These are phyloP conservation scores for Aspergillus fijiensis DNA, from an alignment of 2,329 filamentous ascomycete species.

Conservation along the genomic window DNA sequence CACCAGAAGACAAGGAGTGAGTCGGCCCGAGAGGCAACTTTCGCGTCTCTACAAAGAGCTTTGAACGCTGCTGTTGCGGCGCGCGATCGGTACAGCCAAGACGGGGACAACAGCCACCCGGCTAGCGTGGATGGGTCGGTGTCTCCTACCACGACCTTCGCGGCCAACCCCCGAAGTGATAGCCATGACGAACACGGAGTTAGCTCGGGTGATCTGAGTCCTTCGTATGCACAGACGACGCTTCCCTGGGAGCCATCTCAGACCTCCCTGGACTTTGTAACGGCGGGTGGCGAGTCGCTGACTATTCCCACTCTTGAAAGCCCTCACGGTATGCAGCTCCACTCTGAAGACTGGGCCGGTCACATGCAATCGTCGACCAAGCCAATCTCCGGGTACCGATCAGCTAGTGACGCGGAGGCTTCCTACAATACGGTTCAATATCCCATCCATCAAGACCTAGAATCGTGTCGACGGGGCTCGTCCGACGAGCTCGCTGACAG, in stretches of 20 bases:
- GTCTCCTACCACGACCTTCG: slow-evolving; percentile 29
- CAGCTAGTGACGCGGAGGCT: slow-evolving; percentile 25
- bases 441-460: slow-evolving; percentile 33
- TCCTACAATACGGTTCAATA: slow-evolving; percentile 36
- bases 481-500: slow-evolving; percentile 37
- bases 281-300: slow-evolving; percentile 24
- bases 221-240: slow-evolving; percentile 32
- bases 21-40: slow-evolving; percentile 42
- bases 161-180: slow-evolving; percentile 16
- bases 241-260: slow-evolving; percentile 30
- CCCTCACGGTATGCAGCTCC: slow-evolving; percentile 17
- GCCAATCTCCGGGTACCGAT: slow-evolving; percentile 20
- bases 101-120: slow-evolving; percentile 21
- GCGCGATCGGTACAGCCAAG: slow-evolving; percentile 32
- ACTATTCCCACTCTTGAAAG: slow-evolving; percentile 20
- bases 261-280: slow-evolving; percentile 27
- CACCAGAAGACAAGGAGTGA: slow-evolving; percentile 41
- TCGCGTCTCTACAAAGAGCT: slow-evolving; percentile 47
- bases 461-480: slow-evolving; percentile 31
- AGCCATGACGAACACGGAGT: slow-evolving; percentile 11
- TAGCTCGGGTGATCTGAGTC: slow-evolving; percentile 17
- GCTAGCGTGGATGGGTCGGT: slow-evolving; percentile 30
- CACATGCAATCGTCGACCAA: slow-evolving; percentile 19
- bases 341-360: slow-evolving; percentile 29
- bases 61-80: slow-evolving; percentile 44